Conservation (phyloP, 805 yeast species). For the Kodamaea nitidulidarum region DNA sequence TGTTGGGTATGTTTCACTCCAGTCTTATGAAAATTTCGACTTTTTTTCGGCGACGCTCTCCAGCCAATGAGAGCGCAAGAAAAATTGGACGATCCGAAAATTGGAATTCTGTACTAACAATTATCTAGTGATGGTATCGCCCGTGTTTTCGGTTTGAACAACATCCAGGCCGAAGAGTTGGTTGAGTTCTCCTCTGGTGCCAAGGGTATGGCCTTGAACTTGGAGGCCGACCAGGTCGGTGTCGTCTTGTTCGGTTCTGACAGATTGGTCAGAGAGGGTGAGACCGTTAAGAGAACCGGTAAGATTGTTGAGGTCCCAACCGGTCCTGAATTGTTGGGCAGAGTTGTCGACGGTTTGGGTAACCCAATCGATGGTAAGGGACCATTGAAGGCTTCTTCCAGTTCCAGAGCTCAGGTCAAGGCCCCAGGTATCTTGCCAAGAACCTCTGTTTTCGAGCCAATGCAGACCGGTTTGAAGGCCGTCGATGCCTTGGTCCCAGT, state of each 20-base stretch:
- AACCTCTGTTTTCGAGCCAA: constrained; percentile 97
- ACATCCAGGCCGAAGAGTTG: constrained; percentile 99
- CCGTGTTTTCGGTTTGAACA: constrained; percentile 99
- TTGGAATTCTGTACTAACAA: constrained; percentile 32
- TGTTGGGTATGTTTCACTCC: constrained; percentile 64
- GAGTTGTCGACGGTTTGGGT: constrained; percentile 99
- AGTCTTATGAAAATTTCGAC: constrained; percentile 4
- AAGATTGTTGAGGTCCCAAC: constrained; percentile 98
- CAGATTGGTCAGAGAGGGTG: constrained; percentile 98
- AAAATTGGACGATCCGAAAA: not conserved
- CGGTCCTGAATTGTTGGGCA: constrained; percentile 96
- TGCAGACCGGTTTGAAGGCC: constrained; percentile 99
- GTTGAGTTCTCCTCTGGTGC: constrained; percentile 99
- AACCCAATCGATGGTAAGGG: constrained; percentile 99
- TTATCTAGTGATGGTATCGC: constrained; percentile 98
- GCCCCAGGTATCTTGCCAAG: constrained; percentile 99
- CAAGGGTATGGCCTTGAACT: constrained; percentile 99
- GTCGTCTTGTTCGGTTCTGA: constrained; percentile 99
- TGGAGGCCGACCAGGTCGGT: constrained; percentile 99
- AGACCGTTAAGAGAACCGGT: constrained; percentile 99
- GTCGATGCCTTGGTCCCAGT: constrained; percentile 99
- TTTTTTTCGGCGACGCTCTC: constrained; percentile 6
- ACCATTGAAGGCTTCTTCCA: constrained; percentile 80
- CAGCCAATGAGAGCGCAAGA: constrained; percentile 8
- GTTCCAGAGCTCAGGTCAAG: constrained; percentile 96